Evolutionary conservation across 257 asterid species (phyloP).

Genomic region (Solanum neorickii): DNA sequence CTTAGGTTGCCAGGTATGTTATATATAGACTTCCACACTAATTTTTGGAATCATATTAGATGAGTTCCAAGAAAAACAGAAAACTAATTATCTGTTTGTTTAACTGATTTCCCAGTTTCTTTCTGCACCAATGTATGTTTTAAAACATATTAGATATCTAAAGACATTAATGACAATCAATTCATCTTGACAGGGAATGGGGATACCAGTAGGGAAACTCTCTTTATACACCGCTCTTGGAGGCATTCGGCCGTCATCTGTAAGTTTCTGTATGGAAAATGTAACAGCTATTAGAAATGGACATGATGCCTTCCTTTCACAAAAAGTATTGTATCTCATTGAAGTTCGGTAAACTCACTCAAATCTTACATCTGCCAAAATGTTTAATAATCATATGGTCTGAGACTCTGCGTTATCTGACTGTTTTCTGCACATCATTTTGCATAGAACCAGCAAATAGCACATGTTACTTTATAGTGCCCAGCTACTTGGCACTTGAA

Average conservation of each 20-base stretch:
- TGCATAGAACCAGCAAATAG: neutral
- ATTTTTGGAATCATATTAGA: neutral
- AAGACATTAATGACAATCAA: neutral
- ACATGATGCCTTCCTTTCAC: neutral
- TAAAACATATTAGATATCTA: neutral
- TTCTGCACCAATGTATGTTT: neutral
- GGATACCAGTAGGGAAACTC: slow-evolving; percentile 90
- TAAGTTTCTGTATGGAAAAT: slow-evolving; percentile 4
- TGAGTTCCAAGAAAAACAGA: neutral
- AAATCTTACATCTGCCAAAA: neutral
- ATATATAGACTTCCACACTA: neutral
- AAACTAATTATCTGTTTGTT: neutral
- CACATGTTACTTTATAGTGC: neutral
- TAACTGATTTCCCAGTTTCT: neutral
- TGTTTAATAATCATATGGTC: neutral
- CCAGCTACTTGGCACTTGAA: neutral
- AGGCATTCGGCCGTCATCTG: slow-evolving; percentile 86
- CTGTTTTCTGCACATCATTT: neutral
- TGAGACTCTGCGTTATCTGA: neutral
- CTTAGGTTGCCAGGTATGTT: slow-evolving; percentile 90
- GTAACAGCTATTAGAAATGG: neutral
- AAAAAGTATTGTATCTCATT: neutral
- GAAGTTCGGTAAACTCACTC: neutral
- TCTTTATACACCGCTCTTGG: slow-evolving; percentile 92
- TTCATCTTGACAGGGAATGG: slow-evolving; percentile 74